Evolutionary conservation across 106 monocot species (phyloP).

Genomic region (Narthecium ossifragum): DNA sequence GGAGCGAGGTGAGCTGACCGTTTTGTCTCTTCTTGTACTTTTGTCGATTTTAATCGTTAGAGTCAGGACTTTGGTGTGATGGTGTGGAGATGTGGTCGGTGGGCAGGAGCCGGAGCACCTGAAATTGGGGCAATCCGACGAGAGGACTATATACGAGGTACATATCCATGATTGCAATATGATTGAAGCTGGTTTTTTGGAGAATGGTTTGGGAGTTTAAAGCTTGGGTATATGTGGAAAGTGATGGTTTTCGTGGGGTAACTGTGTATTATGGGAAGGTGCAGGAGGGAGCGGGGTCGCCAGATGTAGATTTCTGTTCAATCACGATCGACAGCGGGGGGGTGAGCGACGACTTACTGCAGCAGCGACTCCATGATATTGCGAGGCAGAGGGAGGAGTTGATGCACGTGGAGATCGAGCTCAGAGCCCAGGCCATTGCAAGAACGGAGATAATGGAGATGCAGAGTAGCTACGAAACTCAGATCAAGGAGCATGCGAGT

Average conservation of each 20-base stretch:
- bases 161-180: no score
- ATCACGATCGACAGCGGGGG: constrained; percentile 39
- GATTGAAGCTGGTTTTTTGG: neutral
- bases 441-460: constrained; percentile 33
- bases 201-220: neutral
- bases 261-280: constrained; percentile 13
- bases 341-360: constrained; percentile 32
- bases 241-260: neutral
- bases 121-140: constrained; percentile 42
- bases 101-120: constrained; percentile 28
- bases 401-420: constrained; percentile 51
- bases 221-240: neutral
- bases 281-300: constrained; percentile 38
- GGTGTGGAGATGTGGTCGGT: neutral
- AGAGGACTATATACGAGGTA: constrained; percentile 68
- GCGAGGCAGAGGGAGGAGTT: constrained; percentile 47
- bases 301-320: constrained; percentile 31
- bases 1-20: constrained; percentile 24
- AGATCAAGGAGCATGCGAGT: constrained; percentile 54
- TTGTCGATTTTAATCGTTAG: neutral
- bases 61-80: neutral
- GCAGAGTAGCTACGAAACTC: constrained; percentile 32
- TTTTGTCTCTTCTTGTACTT: neutral
- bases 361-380: constrained; percentile 41
- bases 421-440: constrained; percentile 36